Evolutionary conservation across 2,329 filamentous ascomycete genomes (phyloP), one percentile per base, ranked within the genome.

Genomic region (Cordyceps sp.): DNA sequence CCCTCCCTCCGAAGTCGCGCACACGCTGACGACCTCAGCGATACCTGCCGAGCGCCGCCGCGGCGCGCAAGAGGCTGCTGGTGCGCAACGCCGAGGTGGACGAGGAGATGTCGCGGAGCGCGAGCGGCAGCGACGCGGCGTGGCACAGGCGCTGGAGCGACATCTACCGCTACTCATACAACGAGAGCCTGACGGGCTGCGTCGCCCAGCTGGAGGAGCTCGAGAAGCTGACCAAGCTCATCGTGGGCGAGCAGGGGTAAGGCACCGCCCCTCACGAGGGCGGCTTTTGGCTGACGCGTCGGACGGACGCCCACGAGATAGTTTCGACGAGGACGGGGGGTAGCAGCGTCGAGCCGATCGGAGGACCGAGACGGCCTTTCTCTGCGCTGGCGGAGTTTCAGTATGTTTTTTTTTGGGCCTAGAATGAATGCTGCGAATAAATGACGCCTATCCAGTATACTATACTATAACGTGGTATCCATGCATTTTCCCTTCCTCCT

Each of bases 31-130:
- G 6, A 9, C 16, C 10, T 9, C 20, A 63, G 54, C 58, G 58
- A 37, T 73, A 73, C 36, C 56, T 73, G 2, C 69, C 69, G 3
- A 69, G 58, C 32, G 66, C 68, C 2, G 66, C 65, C 10, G 59
- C 61, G 4, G 59, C 69, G 3, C 51, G 69, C 18, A 64, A 64
- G 45, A 57, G 58, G 13, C 49, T 73, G 10, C 46, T 73, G 15
- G 54, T 68, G 29, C 58, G 58, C 30, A 67, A 66, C 46, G 57
- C 55, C 13, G 49, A 62, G 33, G 46, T 71, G 1, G 64, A 71
- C 42, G 44, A 40, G 16, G 42, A 49, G 22, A 50, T 50, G 38
- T 37, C 38, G 2, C 37, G 43, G 26, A 38, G 33, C 10, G 35
- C 37, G 5, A 41, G 41, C 21, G 36, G 37, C 2, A 37, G 33